These are phyloP conservation scores for Ceratocystis harringtonii DNA, from an alignment of 2,329 filamentous ascomycete genomes.

Conservation along the genomic window DNA sequence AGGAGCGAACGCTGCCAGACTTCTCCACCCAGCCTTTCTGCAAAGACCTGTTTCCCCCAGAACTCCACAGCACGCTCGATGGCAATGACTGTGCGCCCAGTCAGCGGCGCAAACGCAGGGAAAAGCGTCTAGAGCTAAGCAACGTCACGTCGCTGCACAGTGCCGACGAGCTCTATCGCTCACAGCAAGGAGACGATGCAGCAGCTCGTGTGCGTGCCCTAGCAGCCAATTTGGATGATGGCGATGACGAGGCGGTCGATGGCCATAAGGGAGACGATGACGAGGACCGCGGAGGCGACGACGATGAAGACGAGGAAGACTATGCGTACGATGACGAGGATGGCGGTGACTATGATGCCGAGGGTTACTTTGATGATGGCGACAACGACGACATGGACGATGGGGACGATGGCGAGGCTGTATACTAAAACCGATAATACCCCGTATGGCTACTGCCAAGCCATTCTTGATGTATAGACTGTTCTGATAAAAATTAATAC, in stretches of 20 bases:
- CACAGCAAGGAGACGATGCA: slow-evolving; percentile 23
- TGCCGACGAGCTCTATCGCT: slow-evolving; percentile 36
- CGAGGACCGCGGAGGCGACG: slow-evolving; percentile 26
- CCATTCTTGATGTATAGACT: background rate
- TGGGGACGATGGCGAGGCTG: slow-evolving; percentile 26
- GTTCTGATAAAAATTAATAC: background rate
- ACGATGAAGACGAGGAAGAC: slow-evolving; percentile 28
- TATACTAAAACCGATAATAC: slow-evolving; percentile 9
- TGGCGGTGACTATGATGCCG: slow-evolving; percentile 46
- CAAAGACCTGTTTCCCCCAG: slow-evolving; percentile 39
- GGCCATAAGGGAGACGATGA: slow-evolving; percentile 34
- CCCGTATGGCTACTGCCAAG: background rate
- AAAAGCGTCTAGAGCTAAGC: slow-evolving; percentile 34
- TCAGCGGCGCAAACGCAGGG: slow-evolving; percentile 21
- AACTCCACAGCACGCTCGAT: slow-evolving; percentile 41
- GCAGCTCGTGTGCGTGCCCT: slow-evolving; percentile 22
- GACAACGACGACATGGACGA: slow-evolving; percentile 40
- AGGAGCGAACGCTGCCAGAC: slow-evolving; percentile 39
- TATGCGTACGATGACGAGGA: slow-evolving; percentile 42
- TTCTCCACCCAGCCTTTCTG: slow-evolving; percentile 36
- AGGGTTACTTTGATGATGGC: slow-evolving; percentile 45
- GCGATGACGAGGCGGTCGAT: slow-evolving; percentile 33
- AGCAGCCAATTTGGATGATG: slow-evolving; percentile 29
- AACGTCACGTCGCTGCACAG: slow-evolving; percentile 34
- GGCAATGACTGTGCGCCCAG: slow-evolving; percentile 27